These are phyloP conservation scores for Sporothrix brunneoviolacea DNA, from an alignment of 2,329 filamentous ascomycete genomes.

Conservation along the genomic window DNA sequence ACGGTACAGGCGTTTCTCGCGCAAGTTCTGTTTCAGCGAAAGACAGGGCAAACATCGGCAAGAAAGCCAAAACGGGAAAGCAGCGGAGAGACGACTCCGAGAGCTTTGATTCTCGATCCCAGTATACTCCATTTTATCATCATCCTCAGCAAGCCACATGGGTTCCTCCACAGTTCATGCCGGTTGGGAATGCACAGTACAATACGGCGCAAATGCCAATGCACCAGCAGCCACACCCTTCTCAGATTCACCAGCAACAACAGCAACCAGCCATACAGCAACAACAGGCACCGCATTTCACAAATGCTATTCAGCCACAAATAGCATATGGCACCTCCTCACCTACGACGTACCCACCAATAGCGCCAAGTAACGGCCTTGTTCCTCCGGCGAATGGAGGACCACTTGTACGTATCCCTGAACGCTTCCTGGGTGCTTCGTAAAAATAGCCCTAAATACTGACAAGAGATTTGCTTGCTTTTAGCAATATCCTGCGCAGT, in stretches of 20 bases:
- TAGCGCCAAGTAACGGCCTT: constrained; percentile 36
- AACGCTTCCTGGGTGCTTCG: no score
- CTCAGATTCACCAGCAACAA: background rate
- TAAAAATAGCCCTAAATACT: background rate
- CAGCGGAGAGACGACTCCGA: constrained; percentile 59
- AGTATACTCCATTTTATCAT: constrained; percentile 63
- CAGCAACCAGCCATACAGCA: background rate
- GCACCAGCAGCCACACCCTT: background rate
- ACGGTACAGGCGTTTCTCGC: constrained; percentile 70
- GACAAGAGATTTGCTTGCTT: no score
- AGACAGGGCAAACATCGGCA: constrained; percentile 65
- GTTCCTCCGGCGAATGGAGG: constrained; percentile 33
- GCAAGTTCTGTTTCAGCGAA: constrained; percentile 81
- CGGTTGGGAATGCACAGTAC: constrained; percentile 38
- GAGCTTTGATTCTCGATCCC: constrained; percentile 58
- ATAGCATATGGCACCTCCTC: constrained; percentile 39
- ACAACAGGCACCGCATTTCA: constrained; percentile 8
- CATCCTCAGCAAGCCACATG: constrained; percentile 49
- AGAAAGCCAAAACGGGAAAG: constrained; percentile 60
- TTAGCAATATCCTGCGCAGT: constrained; percentile 31
- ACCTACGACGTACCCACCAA: constrained; percentile 36
- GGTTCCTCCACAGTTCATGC: constrained; percentile 49
- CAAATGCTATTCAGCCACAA: constrained; percentile 37
- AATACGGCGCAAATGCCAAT: constrained; percentile 26
- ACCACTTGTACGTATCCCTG: constrained; percentile 35